Percentiles rank a stretch among this genome's conserved stretches.
phyloP scores from a whole-genome alignment of 441 rosid species.

The Iberis amara region DNA sequence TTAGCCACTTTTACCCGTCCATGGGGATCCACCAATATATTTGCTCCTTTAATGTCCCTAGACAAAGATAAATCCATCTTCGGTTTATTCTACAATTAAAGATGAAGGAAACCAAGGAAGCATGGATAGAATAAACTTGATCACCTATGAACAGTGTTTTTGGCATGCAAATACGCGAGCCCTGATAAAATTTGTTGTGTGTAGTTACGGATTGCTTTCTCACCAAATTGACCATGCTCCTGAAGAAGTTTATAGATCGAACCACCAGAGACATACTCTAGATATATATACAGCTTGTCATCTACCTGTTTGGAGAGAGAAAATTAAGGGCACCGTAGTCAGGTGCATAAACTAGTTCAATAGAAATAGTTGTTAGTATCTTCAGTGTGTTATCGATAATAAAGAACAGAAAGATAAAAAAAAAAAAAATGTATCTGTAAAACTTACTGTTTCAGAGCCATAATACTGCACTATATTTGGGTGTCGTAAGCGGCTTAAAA shows the following conservation, averaged over 20 bases:
- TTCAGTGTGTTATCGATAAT: constrained; percentile 2
- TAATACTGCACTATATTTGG: constrained; percentile 92
- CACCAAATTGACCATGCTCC: constrained; percentile 86
- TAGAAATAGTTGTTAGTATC: constrained; percentile 8
- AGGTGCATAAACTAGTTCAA: constrained; percentile 13
- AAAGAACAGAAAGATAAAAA: constrained; percentile 1
- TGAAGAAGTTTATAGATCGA: constrained; percentile 94
- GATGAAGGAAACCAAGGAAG: constrained; percentile 2
- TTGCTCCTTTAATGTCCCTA: constrained; percentile 99
- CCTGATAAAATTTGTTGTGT: constrained; percentile 95
- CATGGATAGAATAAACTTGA: constrained; percentile 9
- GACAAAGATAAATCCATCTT: constrained; percentile 14
- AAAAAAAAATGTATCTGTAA: constrained; percentile 1
- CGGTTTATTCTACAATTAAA: not conserved
- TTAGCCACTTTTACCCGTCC: constrained; percentile 95
- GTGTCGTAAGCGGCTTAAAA: constrained; percentile 72
- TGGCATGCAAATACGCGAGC: constrained; percentile 78
- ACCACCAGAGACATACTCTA: constrained; percentile 97
- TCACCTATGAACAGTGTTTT: constrained; percentile 86
- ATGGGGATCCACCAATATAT: constrained; percentile 84
- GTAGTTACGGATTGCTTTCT: constrained; percentile 79
- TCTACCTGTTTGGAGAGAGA: constrained; percentile 49
- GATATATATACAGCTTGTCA: constrained; percentile 81
- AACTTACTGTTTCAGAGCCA: constrained; percentile 83
- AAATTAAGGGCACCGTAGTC: constrained; percentile 11